Evolutionary conservation across 768 basidiomycete species (phyloP), one percentile per base, ranked within the genome.

Genomic region (Astraeus odoratus): DNA sequence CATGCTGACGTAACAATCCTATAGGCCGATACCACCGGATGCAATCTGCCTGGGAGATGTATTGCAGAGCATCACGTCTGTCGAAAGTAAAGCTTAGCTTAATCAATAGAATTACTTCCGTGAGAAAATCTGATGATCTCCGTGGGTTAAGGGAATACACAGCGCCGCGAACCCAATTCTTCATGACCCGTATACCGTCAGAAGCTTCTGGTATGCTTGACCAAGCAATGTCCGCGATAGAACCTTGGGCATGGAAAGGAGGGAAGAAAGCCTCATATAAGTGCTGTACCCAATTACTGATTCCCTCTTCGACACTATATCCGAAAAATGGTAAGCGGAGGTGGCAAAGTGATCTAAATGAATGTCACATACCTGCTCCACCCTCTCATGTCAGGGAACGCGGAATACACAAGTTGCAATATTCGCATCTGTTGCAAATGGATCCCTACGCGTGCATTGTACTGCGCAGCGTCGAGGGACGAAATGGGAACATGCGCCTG

Each of bases 211-310:
- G 71, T 22, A 78, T 71, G 9, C 49, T 22, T 1, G 51, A 49
- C 8, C 61, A 43, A 26, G 69, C 59, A 1, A 79, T 55, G 35
- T 61, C 50, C 0, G 67, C 56, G 0, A 57, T 43, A 0, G 73
- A 69, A 4, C 81, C 83, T 35, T 79, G 62, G 16, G 57, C 44
- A 44, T 73, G 60, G 39, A 57, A 66, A 1, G 73, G 56, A 3
- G 82, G 81, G 47, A 71, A 66, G 5, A 82, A 40, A 1, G 71
- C 67, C 16, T 76, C 72, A 43, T 79, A 74, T 0, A 83, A 57
- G 22, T 61, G 66, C 4, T 50, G 53, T 8, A 80, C 58, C 73
- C 75, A 78, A 35, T 58, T 60, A 3, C 42, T 18, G 13, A 52
- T 40, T 10, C 44, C 50, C 12, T 1, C 18, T 30, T 42, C 18